Percentiles rank a stretch among this genome's conserved stretches.
These are phyloP conservation scores for Samsoniella hepiali DNA, from an alignment of 2,329 filamentous ascomycete genomes.

Conservation along the genomic window DNA sequence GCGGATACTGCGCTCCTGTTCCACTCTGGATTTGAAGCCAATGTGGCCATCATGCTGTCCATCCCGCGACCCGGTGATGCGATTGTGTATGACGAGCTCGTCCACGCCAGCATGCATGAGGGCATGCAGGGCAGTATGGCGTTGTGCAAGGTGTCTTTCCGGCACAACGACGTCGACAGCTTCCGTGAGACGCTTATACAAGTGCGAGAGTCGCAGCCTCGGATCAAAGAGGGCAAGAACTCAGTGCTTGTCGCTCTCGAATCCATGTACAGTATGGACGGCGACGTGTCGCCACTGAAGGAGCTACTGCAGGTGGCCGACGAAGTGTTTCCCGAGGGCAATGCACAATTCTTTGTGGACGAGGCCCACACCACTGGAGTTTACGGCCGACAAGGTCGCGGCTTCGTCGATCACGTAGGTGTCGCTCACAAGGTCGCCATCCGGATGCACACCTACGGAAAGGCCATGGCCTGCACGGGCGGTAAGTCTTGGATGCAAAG, in stretches of 20 bases:
- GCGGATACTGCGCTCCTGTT: constrained; percentile 10
- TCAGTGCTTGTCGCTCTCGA: constrained; percentile 39
- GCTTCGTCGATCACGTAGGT: constrained; percentile 46
- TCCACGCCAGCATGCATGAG: constrained; percentile 8
- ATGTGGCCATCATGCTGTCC: constrained; percentile 3
- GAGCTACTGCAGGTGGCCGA: constrained; percentile 35
- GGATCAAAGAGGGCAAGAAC: constrained; percentile 26
- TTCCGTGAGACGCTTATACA: constrained; percentile 34
- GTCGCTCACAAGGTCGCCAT: constrained; percentile 47
- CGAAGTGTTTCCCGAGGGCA: constrained; percentile 30
- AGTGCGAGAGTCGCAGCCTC: constrained; percentile 29
- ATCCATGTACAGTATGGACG: constrained; percentile 44
- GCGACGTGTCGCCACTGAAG: constrained; percentile 37
- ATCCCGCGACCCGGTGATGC: constrained; percentile 10
- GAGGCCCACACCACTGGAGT: constrained; percentile 53
- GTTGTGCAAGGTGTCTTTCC: not conserved
- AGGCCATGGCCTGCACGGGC: constrained; percentile 43
- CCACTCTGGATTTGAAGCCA: constrained; percentile 11
- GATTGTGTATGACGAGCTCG: constrained; percentile 14
- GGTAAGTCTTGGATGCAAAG: constrained; percentile 18
- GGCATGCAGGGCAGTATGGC: constrained; percentile 13
- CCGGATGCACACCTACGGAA: constrained; percentile 49
- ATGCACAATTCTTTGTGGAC: constrained; percentile 50
- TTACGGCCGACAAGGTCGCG: constrained; percentile 45
- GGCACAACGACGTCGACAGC: constrained; percentile 32